Conservation (phyloP, 768 basidiomycete genomes). For the Pholiota conissans region DNA sequence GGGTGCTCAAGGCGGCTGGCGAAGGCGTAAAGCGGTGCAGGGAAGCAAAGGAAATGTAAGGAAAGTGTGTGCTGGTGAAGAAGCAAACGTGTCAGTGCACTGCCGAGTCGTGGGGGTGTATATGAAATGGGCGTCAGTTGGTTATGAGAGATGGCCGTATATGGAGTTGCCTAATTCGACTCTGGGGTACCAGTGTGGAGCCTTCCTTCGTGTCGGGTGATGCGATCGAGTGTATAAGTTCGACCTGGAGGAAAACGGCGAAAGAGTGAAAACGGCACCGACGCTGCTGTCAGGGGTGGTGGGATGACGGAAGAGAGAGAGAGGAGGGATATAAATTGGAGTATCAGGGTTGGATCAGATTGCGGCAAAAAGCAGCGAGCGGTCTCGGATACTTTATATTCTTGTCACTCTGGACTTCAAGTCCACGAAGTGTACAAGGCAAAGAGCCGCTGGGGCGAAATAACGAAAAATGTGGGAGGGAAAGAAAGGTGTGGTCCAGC, state of each 20-base stretch:
- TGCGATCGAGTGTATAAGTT: background rate
- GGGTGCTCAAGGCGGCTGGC: background rate
- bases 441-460: background rate
- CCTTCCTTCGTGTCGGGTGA: background rate
- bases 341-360: background rate
- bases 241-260: background rate
- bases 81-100: slow-evolving; percentile 2
- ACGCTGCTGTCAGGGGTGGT: background rate
- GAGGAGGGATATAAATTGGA: background rate
- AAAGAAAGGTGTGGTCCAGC: background rate
- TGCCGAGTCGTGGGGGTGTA: background rate
- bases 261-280: background rate
- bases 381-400: background rate
- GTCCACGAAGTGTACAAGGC: too few species aligned
- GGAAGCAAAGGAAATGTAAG: background rate
- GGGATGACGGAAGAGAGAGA: background rate
- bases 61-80: background rate
- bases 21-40: background rate
- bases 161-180: background rate
- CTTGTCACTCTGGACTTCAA: background rate
- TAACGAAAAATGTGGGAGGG: background rate
- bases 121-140: background rate
- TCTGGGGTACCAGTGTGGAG: background rate
- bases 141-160: background rate
- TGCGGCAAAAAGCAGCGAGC: background rate